These are phyloP conservation scores for Trypanosoma brucei DNA, from an alignment of 208 protist genomes.

Conservation along the genomic window DNA sequence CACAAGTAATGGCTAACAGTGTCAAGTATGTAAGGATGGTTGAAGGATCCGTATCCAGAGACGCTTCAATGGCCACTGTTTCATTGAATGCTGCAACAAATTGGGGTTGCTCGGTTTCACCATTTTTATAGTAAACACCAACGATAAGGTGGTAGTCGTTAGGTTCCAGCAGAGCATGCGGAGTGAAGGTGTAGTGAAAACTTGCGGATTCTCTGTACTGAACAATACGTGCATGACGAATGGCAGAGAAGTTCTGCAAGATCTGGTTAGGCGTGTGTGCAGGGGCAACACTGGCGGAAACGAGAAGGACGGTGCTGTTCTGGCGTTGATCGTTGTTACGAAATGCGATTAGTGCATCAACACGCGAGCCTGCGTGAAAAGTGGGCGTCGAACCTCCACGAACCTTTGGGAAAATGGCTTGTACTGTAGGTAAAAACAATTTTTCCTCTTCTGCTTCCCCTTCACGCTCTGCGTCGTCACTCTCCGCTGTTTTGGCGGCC, in stretches of 20 bases:
- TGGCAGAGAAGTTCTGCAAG: conserved; percentile 88
- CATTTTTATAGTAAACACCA: conserved; percentile 68
- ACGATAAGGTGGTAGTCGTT: conserved; percentile 82
- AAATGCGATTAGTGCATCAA: conserved; percentile 54
- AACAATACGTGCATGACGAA: conserved; percentile 70
- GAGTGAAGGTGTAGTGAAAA: conserved; percentile 80
- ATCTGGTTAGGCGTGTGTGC: conserved; percentile 31
- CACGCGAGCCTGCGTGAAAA: conserved; percentile 43
- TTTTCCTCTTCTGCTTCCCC: conserved; percentile 3
- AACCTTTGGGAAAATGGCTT: conserved; percentile 58
- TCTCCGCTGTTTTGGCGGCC: not conserved
- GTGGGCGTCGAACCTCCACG: conserved; percentile 29
- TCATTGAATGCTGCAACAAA: conserved; percentile 69
- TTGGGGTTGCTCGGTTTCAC: conserved; percentile 57
- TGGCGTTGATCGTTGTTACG: conserved; percentile 44
- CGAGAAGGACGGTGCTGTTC: conserved; percentile 48
- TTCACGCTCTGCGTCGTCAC: conserved; percentile 27
- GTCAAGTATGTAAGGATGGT: conserved; percentile 84
- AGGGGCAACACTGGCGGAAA: conserved; percentile 51
- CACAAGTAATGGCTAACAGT: conserved; percentile 51
- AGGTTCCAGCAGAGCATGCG: conserved; percentile 62
- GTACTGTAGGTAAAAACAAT: conserved; percentile 6
- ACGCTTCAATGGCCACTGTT: conserved; percentile 64
- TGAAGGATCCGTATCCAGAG: conserved; percentile 67
- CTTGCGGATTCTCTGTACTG: conserved; percentile 51